Conservation (phyloP, 495 filamentous ascomycete genomes). For the Penicillium goetzii region DNA sequence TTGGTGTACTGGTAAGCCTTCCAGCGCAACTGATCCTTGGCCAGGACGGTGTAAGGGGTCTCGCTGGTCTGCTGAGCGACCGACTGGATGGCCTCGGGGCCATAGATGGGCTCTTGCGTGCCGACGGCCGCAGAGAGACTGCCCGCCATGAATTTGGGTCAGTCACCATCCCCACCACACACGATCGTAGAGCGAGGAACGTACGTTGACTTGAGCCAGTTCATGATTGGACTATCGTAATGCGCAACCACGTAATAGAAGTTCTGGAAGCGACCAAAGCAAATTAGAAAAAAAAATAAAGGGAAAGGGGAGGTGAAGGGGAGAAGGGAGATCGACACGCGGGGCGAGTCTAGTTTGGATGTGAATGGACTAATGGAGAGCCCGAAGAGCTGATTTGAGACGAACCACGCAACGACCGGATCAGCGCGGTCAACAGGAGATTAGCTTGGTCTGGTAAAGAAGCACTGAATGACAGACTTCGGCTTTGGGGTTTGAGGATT, state of each 20-base stretch:
- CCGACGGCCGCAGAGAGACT: constrained; percentile 91
- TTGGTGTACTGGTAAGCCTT: constrained; percentile 75
- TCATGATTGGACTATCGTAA: constrained; percentile 47
- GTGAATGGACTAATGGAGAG: constrained; percentile 29
- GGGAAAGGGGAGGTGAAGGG: constrained; percentile 27
- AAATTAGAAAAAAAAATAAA: constrained; percentile 21
- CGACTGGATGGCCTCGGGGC: constrained; percentile 82
- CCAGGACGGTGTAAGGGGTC: constrained; percentile 78
- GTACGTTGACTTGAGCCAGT: constrained; percentile 76
- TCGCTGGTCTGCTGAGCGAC: constrained; percentile 79
- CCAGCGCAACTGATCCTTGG: constrained; percentile 82
- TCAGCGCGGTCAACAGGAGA: neutral
- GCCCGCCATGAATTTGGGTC: constrained; percentile 23
- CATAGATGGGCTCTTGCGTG: constrained; percentile 95
- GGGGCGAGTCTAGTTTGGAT: constrained; percentile 41
- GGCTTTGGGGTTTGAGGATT: neutral
- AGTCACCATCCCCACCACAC: constrained; percentile 24
- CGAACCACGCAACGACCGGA: constrained; percentile 1
- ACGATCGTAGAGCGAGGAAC: constrained; percentile 29
- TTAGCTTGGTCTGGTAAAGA: neutral
- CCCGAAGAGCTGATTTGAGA: constrained; percentile 6
- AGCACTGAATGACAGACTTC: neutral
- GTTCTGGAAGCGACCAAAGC: constrained; percentile 12
- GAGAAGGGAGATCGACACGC: constrained; percentile 36
- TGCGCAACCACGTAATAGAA: constrained; percentile 2